Evolutionary conservation across 2,329 filamentous ascomycete genomes (phyloP), one percentile per base, ranked within the genome.

Genomic region (Colletotrichum chlorophyti): DNA sequence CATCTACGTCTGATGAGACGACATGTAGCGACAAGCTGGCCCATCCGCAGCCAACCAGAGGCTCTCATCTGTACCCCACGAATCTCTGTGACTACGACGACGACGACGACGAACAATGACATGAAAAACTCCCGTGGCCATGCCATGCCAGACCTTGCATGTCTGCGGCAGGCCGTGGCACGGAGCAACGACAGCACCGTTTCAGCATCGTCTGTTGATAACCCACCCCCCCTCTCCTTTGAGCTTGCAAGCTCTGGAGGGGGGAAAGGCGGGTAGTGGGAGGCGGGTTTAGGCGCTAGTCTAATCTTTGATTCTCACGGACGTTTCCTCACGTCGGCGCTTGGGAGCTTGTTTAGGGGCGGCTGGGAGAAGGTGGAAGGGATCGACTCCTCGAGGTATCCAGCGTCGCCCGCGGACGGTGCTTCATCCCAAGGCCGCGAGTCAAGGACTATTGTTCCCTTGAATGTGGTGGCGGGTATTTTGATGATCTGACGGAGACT

Each of bases 1-100:
- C 55, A 51, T 50, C n/a, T n/a, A n/a, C n/a, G n/a, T n/a, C n/a
- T 45, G 55, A 55, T 59, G 51, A 59, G 55, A 59, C 55, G 51
- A 59, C 51, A 31, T 55, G 26, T 37, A 43, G 43, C 26, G 9
- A 14, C 42, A 19, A 15, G 17, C 5, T 29, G 15, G n/a, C 15
- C 14, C 19, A 24, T 11, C 15, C 21, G 14, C 29, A 31, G 38
- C 55, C 55, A 59, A 59, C 43, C 51, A 45, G 29, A 19, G n/a
- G 23, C 26, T 23, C 24, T 23, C 15, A 49, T 47, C 21, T 15
- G 10, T 55, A 59, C 55, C 55, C 55, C 55, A 49, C 51, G 55
- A 55, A 49, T 31, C 17, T 24, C 19, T 40, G 43, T n/a, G n/a
- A n/a, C 43, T 49, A 51, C 43, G 51, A 59, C 37, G 51, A 51